Evolutionary conservation across 2,329 filamentous ascomycete species (phyloP).

Genomic region (Colletotrichum trifolii): DNA sequence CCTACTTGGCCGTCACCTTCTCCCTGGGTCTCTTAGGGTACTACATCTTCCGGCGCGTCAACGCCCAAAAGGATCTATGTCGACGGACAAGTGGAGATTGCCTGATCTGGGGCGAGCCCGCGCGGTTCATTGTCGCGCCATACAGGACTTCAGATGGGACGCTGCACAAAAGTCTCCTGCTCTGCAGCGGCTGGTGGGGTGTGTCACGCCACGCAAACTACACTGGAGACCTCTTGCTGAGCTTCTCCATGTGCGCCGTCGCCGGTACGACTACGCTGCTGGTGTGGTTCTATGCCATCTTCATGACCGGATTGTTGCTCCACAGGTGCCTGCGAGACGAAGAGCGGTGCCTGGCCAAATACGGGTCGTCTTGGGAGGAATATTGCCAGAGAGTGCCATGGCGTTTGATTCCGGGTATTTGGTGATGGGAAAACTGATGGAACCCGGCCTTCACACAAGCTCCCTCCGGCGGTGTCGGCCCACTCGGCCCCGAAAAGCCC

Average conservation of each 20-base stretch:
- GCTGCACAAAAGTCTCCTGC: conserved; percentile 47
- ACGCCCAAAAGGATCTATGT: conserved; percentile 56
- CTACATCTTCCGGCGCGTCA: conserved; percentile 55
- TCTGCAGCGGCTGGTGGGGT: conserved; percentile 41
- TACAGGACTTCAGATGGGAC: conserved; percentile 56
- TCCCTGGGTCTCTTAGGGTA: conserved; percentile 49
- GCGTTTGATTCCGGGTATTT: conserved; percentile 51
- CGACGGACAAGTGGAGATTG: conserved; percentile 52
- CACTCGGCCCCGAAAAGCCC: too few relatives aligned
- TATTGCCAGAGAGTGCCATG: conserved; percentile 55
- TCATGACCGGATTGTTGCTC: conserved; percentile 55
- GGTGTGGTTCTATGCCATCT: conserved; percentile 58
- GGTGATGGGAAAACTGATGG: conserved; percentile 30
- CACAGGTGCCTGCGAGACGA: conserved; percentile 59
- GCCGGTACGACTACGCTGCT: conserved; percentile 50
- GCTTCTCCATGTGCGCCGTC: conserved; percentile 54
- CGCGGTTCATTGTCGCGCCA: conserved; percentile 49
- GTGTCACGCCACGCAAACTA: conserved; percentile 47
- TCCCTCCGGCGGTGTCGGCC: too few relatives aligned
- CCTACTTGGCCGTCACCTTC: conserved; percentile 32
- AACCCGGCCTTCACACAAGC: too few relatives aligned
- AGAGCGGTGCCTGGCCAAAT: conserved; percentile 55
- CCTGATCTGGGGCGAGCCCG: conserved; percentile 55
- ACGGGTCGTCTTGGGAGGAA: conserved; percentile 55
- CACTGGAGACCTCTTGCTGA: conserved; percentile 43